Base-by-base conservation (phyloP, 2,329 filamentous ascomycete genomes). In the Sclerotinia subarctica region DNA sequence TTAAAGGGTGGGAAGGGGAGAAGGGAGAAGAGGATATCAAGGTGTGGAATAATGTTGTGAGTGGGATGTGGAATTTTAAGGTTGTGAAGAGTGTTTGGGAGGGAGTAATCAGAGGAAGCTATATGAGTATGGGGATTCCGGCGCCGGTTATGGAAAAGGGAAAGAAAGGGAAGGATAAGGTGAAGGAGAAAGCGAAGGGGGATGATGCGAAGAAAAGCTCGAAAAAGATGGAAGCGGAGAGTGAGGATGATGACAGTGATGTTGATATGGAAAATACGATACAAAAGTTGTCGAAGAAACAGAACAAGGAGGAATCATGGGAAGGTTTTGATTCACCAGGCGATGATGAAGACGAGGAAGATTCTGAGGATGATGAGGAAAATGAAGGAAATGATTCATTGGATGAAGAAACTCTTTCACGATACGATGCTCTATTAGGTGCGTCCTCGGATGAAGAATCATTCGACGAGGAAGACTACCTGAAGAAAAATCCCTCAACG, bases 41-140 rank as follows among this genome's bases (percentile, higher is more conserved):
- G 69, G 77, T 64, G 70, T 75, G 70, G 64, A 71, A 65, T 78
- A 86, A 86, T 77, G 83, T 87, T n/a, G 78, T 79, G 66, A 84
- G 83, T 68, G 78, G 85, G 63, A 74, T 87, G 71, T 84, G 80
- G 72, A 86, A 85, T 73, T 82, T 83, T 66, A 82, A 81, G 68
- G 79, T 79, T 10, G 84, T 85, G 42, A 84, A 82, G 75, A 81
- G 83, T 69, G 81, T 79, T 3, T 76, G 86, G 68, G 78, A 78
- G 47, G 76, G 79, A 64, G 74, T 79, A 15, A 71, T 78, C 35
- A 71, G 69, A 11, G 73, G 71, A 26, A 73, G 77, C 67, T 76
- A 76, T 72, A 67, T 70, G 64, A 71, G 73, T 29, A 72, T 77
- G 66, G 73, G 73, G 15, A 74, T 78, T 49, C 73, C 74, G 19